Percentiles rank a stretch among this genome's conserved stretches.
phyloP scores from a whole-genome alignment of 2,329 filamentous ascomycete species.

The Claviceps purpurea region DNA sequence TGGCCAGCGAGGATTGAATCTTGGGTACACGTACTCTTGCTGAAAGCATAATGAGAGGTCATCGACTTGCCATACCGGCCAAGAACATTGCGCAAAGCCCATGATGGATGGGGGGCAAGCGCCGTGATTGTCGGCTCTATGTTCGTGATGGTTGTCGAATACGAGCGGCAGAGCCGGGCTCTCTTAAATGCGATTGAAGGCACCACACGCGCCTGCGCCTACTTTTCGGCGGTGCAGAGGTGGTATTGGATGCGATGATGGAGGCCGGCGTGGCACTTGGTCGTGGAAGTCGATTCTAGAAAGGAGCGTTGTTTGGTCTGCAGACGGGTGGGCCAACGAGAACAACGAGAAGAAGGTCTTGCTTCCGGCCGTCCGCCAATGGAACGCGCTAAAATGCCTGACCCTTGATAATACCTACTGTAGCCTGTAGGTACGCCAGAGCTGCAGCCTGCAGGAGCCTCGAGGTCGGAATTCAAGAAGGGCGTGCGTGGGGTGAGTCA shows the following conservation, averaged over 20 bases:
- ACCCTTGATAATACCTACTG: too few species aligned
- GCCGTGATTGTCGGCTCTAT: constrained; percentile 5
- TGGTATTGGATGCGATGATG: not conserved
- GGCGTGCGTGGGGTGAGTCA: too few species aligned
- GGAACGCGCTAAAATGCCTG: too few species aligned
- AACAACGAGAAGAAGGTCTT: not conserved
- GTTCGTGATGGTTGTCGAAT: not conserved
- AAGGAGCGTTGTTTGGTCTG: not conserved
- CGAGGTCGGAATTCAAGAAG: too few species aligned
- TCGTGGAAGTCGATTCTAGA: not conserved
- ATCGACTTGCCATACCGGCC: constrained; percentile 49
- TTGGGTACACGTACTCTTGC: constrained; percentile 44
- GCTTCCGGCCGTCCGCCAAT: too few species aligned
- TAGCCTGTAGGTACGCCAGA: too few species aligned
- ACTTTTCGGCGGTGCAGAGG: constrained; percentile 1
- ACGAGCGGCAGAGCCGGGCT: not conserved
- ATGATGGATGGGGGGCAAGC: constrained; percentile 14
- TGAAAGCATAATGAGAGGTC: constrained; percentile 52
- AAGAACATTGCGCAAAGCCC: constrained; percentile 40
- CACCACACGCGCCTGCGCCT: constrained; percentile 1
- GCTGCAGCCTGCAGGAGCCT: too few species aligned
- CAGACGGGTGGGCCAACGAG: not conserved
- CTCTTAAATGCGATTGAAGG: not conserved
- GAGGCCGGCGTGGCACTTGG: not conserved
- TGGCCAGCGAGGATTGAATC: not conserved